phyloP scores from a whole-genome alignment of 441 rosid species.

The Aquilaria agallochum region DNA sequence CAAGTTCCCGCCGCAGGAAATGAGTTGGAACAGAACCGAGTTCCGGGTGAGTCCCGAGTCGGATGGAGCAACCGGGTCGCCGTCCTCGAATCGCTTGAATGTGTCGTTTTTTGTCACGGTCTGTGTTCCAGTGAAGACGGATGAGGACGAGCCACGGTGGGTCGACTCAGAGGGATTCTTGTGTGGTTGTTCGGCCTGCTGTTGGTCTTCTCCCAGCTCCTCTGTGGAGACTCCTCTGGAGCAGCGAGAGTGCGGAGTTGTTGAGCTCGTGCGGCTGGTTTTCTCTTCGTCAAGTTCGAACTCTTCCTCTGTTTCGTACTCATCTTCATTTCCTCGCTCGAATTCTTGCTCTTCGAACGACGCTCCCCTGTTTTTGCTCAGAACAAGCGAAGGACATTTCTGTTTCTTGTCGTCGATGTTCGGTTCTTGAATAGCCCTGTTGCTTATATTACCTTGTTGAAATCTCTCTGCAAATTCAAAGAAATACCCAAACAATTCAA shows the following conservation, averaged over 20 bases:
- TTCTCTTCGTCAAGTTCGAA: constrained; percentile 55
- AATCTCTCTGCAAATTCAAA: constrained; percentile 29
- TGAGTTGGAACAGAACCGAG: constrained; percentile 74
- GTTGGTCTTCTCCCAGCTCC: constrained; percentile 37
- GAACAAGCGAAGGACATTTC: constrained; percentile 11
- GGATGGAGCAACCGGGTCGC: constrained; percentile 30
- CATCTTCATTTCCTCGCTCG: constrained; percentile 17
- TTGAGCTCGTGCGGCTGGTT: constrained; percentile 72
- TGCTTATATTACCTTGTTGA: constrained; percentile 27
- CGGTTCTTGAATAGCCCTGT: constrained; percentile 30
- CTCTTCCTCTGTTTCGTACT: constrained; percentile 26
- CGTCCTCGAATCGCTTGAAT: constrained; percentile 43
- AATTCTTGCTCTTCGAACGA: constrained; percentile 29
- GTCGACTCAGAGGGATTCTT: constrained; percentile 20
- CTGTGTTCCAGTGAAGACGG: constrained; percentile 15
- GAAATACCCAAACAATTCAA: not conserved
- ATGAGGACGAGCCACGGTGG: constrained; percentile 17
- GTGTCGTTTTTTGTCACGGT: constrained; percentile 4
- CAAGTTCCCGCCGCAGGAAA: constrained; percentile 64
- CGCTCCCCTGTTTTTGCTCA: constrained; percentile 20
- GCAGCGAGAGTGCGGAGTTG: constrained; percentile 79
- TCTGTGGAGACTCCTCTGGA: constrained; percentile 78
- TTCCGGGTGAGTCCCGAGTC: constrained; percentile 34
- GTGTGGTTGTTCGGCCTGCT: constrained; percentile 9
- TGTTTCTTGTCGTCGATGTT: constrained; percentile 34